A percentile compares a stretch with the other conserved stretches of the same genome.
Evolutionary conservation across 1,284 basidiomycete species (phyloP).

Genomic region (Taiwanofungus camphoratus): DNA sequence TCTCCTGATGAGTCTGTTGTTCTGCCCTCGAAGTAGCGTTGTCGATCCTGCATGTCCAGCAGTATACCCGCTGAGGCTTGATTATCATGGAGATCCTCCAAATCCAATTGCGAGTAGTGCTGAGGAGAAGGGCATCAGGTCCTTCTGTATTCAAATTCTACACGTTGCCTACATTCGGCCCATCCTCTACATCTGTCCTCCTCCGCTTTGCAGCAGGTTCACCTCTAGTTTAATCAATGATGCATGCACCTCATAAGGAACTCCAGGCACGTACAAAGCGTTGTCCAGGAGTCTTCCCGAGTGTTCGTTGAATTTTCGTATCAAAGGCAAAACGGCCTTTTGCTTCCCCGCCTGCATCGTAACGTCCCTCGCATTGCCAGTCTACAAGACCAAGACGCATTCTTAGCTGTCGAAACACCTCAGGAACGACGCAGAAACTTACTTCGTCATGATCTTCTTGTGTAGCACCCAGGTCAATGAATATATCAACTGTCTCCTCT

Average conservation of each 20-base stretch:
- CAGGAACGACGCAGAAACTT: constrained; percentile 3
- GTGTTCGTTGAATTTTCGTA: constrained; percentile 97
- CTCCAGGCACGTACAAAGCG: constrained; percentile 47
- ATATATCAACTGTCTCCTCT: constrained; percentile 67
- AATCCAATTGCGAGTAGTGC: constrained; percentile 71
- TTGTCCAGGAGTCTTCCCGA: constrained; percentile 83
- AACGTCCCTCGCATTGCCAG: constrained; percentile 82
- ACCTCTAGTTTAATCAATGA: constrained; percentile 37
- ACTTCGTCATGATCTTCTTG: constrained; percentile 90
- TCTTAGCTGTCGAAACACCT: too few species aligned
- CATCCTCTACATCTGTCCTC: constrained; percentile 36
- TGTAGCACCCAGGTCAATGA: constrained; percentile 86
- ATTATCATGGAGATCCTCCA: constrained; percentile 80
- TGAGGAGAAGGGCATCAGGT: constrained; percentile 7
- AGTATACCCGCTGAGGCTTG: constrained; percentile 62
- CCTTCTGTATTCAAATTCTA: background rate
- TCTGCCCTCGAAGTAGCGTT: constrained; percentile 70
- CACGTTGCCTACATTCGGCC: constrained; percentile 21
- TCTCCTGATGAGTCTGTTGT: constrained; percentile 33
- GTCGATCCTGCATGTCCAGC: constrained; percentile 78
- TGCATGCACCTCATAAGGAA: constrained; percentile 1
- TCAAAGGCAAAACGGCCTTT: constrained; percentile 82
- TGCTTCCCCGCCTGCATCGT: constrained; percentile 97
- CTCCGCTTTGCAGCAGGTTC: constrained; percentile 55
- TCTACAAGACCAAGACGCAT: constrained; percentile 38